These are phyloP conservation scores for Raffaelea ambrosiae DNA, from an alignment of 2,329 filamentous ascomycete species.

Conservation along the genomic window DNA sequence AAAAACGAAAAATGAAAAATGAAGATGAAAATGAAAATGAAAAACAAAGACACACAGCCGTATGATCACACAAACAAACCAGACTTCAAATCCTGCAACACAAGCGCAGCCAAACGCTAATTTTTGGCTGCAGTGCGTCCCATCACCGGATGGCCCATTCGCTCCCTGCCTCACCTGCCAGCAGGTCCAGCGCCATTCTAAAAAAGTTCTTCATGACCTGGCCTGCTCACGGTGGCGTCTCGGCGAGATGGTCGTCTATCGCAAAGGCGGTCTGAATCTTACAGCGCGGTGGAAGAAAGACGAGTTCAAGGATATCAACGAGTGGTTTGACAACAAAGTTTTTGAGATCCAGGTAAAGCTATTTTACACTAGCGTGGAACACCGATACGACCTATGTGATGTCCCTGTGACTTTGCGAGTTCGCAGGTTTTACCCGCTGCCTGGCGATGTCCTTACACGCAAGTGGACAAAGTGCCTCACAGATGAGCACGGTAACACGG, in stretches of 20 bases:
- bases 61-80: not conserved
- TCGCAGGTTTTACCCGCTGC: conserved; percentile 28
- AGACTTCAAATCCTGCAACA: not conserved
- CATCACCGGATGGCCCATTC: conserved; percentile 9
- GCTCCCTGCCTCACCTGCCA: conserved; percentile 31
- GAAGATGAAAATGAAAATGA: not conserved
- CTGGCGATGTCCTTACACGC: conserved; percentile 28
- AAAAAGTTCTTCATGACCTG: conserved; percentile 37
- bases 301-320: conserved; percentile 30
- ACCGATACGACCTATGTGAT: conserved; percentile 25
- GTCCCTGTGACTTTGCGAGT: conserved; percentile 29
- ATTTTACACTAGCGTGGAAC: conserved; percentile 12
- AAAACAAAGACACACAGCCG: not conserved
- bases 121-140: conserved; percentile 13
- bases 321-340: conserved; percentile 19
- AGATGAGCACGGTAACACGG: not conserved
- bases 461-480: conserved; percentile 23
- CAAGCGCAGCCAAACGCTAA: not conserved
- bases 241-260: conserved; percentile 29
- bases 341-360: conserved; percentile 27
- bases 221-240: conserved; percentile 36
- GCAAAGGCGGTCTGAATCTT: conserved; percentile 32
- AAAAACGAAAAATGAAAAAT: not conserved
- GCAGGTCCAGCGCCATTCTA: conserved; percentile 27
- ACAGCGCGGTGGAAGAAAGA: conserved; percentile 34